Conservation (phyloP, 2,329 filamentous ascomycete species). For the Scytalidium lignicola region DNA sequence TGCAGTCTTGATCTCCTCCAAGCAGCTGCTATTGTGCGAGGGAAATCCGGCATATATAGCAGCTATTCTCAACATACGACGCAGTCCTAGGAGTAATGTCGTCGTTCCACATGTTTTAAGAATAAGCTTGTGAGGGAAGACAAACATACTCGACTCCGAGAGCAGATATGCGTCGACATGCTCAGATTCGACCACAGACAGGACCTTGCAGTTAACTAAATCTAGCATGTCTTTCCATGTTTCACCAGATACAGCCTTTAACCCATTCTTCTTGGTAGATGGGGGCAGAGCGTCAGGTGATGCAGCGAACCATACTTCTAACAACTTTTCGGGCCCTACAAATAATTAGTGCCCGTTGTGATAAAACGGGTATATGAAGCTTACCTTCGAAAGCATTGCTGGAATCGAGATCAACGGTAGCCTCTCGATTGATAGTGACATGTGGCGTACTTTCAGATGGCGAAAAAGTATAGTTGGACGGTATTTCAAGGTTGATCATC, state of each 20-base stretch:
- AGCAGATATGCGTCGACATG: conserved; percentile 94
- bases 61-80: conserved; percentile 88
- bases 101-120: conserved; percentile 98
- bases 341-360: conserved; percentile 19
- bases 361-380: conserved; percentile 12
- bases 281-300: conserved; percentile 68
- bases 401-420: conserved; percentile 87
- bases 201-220: conserved; percentile 95
- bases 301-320: conserved; percentile 97
- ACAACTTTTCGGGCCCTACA: conserved; percentile 85
- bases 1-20: conserved; percentile 64
- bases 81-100: conserved; percentile 82
- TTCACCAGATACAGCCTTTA: conserved; percentile 80
- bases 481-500: conserved; percentile 82
- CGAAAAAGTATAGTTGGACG: conserved; percentile 76
- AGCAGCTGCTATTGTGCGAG: conserved; percentile 62
- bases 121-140: conserved; percentile 99
- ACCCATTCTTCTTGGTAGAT: conserved; percentile 64
- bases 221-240: conserved; percentile 97
- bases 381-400: conserved; percentile 91
- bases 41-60: conserved; percentile 85
- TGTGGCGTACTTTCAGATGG: conserved; percentile 79
- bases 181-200: conserved; percentile 89
- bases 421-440: conserved; percentile 94
- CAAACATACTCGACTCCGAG: conserved; percentile 99